phyloP scores from a whole-genome alignment of 2,329 filamentous ascomycete genomes.

The Coniella lustricola region DNA sequence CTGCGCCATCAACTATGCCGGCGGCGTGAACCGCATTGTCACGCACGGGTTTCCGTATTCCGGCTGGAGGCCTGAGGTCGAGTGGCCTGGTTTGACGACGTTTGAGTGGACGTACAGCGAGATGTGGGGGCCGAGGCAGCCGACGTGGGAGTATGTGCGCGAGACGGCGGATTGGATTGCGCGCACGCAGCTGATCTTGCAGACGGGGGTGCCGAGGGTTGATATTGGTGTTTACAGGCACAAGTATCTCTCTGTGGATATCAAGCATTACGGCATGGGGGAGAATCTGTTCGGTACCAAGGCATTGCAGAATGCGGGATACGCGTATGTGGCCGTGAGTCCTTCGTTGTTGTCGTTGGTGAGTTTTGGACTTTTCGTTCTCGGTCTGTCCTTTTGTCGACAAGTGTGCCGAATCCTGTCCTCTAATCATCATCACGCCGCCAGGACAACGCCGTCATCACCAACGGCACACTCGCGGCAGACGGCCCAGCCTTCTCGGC shows the following conservation, averaged over 20 bases:
- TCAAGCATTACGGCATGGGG: conserved; percentile 5
- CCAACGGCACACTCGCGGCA: conserved; percentile 1
- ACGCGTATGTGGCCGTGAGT: conserved; percentile 6
- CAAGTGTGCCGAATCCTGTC: no score
- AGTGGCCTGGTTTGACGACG: conserved; percentile 7
- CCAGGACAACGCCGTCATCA: conserved; percentile 4
- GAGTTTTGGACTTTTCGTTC: no score
- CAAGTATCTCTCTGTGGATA: conserved; percentile 9
- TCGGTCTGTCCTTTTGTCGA: no score
- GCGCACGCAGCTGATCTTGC: conserved; percentile 5
- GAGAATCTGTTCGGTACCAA: conserved; percentile 4
- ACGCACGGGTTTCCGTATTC: conserved; percentile 8
- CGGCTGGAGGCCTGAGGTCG: conserved; percentile 2
- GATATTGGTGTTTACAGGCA: conserved; percentile 6
- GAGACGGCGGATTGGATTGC: conserved; percentile 8
- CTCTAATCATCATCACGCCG: background rate
- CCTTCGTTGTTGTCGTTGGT: conserved; percentile 1
- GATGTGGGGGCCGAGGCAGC: conserved; percentile 10
- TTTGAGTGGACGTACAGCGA: conserved; percentile 8
- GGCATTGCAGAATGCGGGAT: conserved; percentile 3
- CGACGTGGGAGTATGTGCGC: conserved; percentile 4
- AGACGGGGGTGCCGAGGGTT: conserved; percentile 4
- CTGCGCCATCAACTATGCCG: conserved; percentile 10
- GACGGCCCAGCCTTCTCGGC: conserved; percentile 5
- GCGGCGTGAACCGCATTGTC: conserved; percentile 10